These are phyloP conservation scores for Arachnopeziza araneosa DNA, from an alignment of 2,329 filamentous ascomycete genomes.

Conservation along the genomic window DNA sequence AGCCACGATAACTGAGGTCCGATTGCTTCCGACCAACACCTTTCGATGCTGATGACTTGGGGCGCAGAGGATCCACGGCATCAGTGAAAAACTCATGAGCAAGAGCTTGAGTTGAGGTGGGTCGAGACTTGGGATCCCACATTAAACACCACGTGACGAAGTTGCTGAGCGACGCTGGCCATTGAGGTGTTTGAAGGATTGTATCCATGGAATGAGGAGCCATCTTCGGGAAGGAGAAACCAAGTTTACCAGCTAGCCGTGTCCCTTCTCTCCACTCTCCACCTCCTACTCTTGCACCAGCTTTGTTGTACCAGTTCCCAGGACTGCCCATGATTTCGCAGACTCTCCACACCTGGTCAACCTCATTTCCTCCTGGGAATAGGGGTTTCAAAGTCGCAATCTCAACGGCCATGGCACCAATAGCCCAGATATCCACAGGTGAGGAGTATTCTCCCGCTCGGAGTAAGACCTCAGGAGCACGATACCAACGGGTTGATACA, in stretches of 20 bases:
- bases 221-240: slow-evolving; percentile 99
- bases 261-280: slow-evolving; percentile 97
- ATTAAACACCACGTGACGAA: slow-evolving; percentile 99
- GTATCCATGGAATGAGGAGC: slow-evolving; percentile 95
- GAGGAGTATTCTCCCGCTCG: slow-evolving; percentile 95
- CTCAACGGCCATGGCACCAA: slow-evolving; percentile 98
- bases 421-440: slow-evolving; percentile 96
- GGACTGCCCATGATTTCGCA: slow-evolving; percentile 99
- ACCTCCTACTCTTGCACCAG: slow-evolving; percentile 78
- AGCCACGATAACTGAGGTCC: slow-evolving; percentile 62
- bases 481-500: slow-evolving; percentile 94
- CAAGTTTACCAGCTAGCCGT: slow-evolving; percentile 86
- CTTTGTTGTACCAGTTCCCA: slow-evolving; percentile 95
- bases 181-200: slow-evolving; percentile 83
- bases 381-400: slow-evolving; percentile 93
- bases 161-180: slow-evolving; percentile 79
- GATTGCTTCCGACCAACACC: slow-evolving; percentile 88
- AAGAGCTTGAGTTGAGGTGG: slow-evolving; percentile 89
- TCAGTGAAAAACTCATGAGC: slow-evolving; percentile 93
- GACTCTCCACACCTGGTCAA: slow-evolving; percentile 97
- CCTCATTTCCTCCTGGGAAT: slow-evolving; percentile 96
- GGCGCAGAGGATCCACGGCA: slow-evolving; percentile 83
- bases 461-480: slow-evolving; percentile 86
- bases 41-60: slow-evolving; percentile 83
- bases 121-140: slow-evolving; percentile 93